phyloP scores from a whole-genome alignment of 768 basidiomycete species.

The Cantharellus anzutake region DNA sequence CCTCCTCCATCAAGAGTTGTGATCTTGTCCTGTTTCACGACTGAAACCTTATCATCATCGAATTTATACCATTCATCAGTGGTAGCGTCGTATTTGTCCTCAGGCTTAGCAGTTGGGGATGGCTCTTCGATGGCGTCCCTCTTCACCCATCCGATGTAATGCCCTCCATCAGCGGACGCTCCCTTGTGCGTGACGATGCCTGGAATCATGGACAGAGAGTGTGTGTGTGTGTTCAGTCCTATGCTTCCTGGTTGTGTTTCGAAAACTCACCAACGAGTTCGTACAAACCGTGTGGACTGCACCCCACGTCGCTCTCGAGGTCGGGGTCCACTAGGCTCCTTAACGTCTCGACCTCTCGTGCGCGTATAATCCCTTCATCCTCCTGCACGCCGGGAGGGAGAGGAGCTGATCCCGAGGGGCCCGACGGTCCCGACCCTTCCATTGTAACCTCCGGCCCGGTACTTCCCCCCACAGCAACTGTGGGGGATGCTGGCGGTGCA shows the following conservation, averaged over 20 bases:
- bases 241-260: background rate
- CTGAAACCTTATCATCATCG: constrained; percentile 74
- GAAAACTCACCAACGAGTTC: constrained; percentile 64
- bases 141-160: constrained; percentile 87
- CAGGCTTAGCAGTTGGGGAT: background rate
- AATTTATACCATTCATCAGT: constrained; percentile 66
- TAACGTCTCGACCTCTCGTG: constrained; percentile 46
- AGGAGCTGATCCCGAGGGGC: background rate
- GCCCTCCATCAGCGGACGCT: constrained; percentile 81
- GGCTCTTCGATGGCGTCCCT: constrained; percentile 41
- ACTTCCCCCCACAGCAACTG: background rate
- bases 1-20: constrained; percentile 76
- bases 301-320: constrained; percentile 47
- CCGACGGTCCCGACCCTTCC: background rate
- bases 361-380: constrained; percentile 44
- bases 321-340: constrained; percentile 41
- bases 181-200: constrained; percentile 97
- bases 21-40: constrained; percentile 74
- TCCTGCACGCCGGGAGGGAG: constrained; percentile 27
- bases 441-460: background rate
- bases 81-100: constrained; percentile 40
- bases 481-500: background rate
- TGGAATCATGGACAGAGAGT: constrained; percentile 14
- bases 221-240: too few relatives aligned
- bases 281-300: constrained; percentile 67